These are phyloP conservation scores for Logfia minima DNA, from an alignment of 129 eudicot genomes.

Conservation along the genomic window DNA sequence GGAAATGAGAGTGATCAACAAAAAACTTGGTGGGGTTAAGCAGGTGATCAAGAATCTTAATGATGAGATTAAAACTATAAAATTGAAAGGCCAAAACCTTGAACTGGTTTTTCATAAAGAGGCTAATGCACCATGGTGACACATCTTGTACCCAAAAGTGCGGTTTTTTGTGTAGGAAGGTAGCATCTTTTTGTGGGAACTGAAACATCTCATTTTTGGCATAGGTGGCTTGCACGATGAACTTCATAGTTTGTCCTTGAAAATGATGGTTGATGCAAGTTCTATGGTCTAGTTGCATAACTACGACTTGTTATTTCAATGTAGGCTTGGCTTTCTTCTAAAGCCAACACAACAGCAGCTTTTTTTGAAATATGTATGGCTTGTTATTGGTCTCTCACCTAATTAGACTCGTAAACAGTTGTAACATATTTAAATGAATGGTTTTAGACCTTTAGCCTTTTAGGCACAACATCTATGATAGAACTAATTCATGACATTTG, in stretches of 20 bases:
- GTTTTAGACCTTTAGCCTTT: not conserved
- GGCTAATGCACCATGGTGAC: slow-evolving; percentile 66
- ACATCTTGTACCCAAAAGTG: not conserved
- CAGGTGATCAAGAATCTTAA: slow-evolving; percentile 39
- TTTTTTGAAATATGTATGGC: not conserved
- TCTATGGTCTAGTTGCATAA: not conserved
- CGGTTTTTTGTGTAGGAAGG: not conserved
- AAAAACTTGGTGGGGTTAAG: slow-evolving; percentile 34
- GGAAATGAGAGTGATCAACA: slow-evolving; percentile 36
- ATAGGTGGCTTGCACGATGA: not conserved
- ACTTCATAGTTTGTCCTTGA: not conserved
- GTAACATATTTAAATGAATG: not conserved
- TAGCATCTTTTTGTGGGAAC: not conserved
- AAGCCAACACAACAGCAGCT: not conserved
- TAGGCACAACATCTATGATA: not conserved
- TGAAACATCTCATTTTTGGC: slow-evolving; percentile 6
- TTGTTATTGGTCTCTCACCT: not conserved
- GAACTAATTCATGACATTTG: not conserved
- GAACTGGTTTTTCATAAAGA: slow-evolving; percentile 39
- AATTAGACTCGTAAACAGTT: not conserved
- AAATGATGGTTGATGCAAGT: not conserved
- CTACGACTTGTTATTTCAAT: not conserved
- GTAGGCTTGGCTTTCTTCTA: not conserved
- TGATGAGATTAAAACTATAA: slow-evolving; percentile 47
- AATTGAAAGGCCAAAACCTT: slow-evolving; percentile 35